Evolutionary conservation across 202 grass and related monocot species (phyloP).

Genomic region (Schoenoplectus tabernaemontani): DNA sequence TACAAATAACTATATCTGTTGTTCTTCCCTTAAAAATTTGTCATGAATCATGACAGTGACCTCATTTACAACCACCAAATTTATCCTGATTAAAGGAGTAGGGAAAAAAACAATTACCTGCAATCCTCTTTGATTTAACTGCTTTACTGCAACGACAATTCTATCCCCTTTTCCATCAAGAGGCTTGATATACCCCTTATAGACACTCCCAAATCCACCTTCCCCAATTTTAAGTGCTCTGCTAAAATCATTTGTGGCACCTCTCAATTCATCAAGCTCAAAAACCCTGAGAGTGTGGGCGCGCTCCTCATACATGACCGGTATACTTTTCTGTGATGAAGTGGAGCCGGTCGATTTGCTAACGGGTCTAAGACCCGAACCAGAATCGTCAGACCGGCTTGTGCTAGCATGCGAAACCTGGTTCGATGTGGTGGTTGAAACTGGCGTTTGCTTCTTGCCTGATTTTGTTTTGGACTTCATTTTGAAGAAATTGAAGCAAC

Average conservation of each 20-base stretch:
- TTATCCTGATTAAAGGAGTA: neutral
- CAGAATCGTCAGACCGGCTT: slow-evolving; percentile 64
- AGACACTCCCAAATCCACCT: slow-evolving; percentile 85
- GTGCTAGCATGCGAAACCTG: slow-evolving; percentile 45
- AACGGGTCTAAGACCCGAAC: slow-evolving; percentile 28
- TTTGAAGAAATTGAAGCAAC: slow-evolving; percentile 53
- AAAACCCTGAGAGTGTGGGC: slow-evolving; percentile 58
- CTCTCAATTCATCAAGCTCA: slow-evolving; percentile 60
- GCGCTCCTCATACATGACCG: slow-evolving; percentile 64
- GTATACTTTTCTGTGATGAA: slow-evolving; percentile 60
- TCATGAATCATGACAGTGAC: too few relatives aligned
- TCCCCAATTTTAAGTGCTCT: slow-evolving; percentile 80
- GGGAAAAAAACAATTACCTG: slow-evolving; percentile 38
- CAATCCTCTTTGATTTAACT: slow-evolving; percentile 57
- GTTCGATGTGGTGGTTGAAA: slow-evolving; percentile 9
- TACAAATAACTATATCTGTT: too few relatives aligned
- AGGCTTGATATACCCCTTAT: slow-evolving; percentile 64
- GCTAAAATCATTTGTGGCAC: slow-evolving; percentile 55
- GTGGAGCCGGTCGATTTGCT: slow-evolving; percentile 71
- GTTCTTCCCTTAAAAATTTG: neutral
- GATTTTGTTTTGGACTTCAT: neutral
- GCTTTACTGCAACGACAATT: slow-evolving; percentile 71
- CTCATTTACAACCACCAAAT: neutral
- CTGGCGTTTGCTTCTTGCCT: neutral
- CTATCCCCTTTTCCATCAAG: slow-evolving; percentile 36